These are phyloP conservation scores for Fusarium sp. DNA, from an alignment of 2,329 filamentous ascomycete species.

Conservation along the genomic window DNA sequence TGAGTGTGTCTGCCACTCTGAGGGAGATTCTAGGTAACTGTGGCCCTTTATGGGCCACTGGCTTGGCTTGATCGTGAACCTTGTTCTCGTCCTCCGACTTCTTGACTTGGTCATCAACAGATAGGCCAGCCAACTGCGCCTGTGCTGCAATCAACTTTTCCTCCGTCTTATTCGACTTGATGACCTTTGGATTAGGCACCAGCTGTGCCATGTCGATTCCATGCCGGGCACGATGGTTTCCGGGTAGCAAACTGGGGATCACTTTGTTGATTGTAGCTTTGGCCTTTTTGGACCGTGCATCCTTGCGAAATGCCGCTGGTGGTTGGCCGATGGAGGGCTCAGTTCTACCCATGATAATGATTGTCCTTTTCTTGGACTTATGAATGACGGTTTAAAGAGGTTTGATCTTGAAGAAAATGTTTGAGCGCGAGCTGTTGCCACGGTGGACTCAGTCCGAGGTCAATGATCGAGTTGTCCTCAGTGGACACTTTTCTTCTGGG, in stretches of 20 bases:
- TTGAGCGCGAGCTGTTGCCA: too few species aligned
- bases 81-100: background rate
- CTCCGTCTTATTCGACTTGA: background rate
- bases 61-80: background rate
- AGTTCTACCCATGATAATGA: constrained; percentile 37
- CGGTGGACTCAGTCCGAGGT: background rate
- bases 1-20: constrained; percentile 61
- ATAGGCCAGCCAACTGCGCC: background rate
- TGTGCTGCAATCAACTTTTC: background rate
- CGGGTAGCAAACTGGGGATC: constrained; percentile 64
- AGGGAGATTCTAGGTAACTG: constrained; percentile 54
- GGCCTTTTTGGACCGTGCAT: constrained; percentile 63
- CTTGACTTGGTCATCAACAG: constrained; percentile 32
- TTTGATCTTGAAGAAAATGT: background rate
- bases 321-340: constrained; percentile 39
- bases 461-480: background rate
- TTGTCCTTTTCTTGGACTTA: background rate
- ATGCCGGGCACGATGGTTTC: constrained; percentile 62
- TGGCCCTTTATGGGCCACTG: background rate
- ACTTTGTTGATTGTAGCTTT: constrained; percentile 66
- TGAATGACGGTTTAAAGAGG: background rate
- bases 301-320: constrained; percentile 41
- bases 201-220: constrained; percentile 64
- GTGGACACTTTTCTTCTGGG: background rate
- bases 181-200: background rate